Conservation (phyloP, 169 alveolate species). For the Perkinsus olseni region DNA sequence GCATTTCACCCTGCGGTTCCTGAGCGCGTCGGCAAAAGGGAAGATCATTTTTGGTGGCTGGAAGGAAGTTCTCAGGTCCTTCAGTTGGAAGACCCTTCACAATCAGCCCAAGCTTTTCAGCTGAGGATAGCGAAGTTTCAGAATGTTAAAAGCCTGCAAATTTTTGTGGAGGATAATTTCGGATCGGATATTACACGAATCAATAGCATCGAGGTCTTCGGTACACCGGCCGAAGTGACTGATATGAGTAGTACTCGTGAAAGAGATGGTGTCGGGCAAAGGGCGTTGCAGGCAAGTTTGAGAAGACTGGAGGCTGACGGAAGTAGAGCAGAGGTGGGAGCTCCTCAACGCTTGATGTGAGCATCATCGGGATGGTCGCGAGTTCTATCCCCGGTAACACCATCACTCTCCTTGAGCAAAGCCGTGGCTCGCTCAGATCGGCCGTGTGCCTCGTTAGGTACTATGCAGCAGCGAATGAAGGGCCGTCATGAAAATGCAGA, state of each 20-base stretch:
- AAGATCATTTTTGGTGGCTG: too few relatives aligned
- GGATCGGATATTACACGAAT: constrained; percentile 6
- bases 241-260: neutral
- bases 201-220: constrained; percentile 1
- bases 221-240: neutral
- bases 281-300: neutral
- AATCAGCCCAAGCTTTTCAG: neutral
- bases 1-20: too few relatives aligned
- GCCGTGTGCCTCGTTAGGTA: neutral
- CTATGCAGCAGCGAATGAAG: neutral
- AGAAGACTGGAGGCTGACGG: neutral
- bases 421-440: too few relatives aligned
- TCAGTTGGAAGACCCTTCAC: neutral
- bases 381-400: neutral
- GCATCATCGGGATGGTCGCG: neutral
- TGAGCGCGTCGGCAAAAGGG: too few relatives aligned
- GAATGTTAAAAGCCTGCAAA: neutral
- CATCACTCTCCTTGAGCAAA: too few relatives aligned
- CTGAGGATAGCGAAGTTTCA: constrained; percentile 1
- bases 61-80: neutral
- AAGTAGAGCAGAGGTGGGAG: neutral
- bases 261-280: neutral
- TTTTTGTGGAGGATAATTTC: neutral
- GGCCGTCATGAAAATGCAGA: neutral
- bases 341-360: neutral